These are phyloP conservation scores for Sporothrix brasiliensis DNA, from an alignment of 2,329 filamentous ascomycete species.

Conservation along the genomic window DNA sequence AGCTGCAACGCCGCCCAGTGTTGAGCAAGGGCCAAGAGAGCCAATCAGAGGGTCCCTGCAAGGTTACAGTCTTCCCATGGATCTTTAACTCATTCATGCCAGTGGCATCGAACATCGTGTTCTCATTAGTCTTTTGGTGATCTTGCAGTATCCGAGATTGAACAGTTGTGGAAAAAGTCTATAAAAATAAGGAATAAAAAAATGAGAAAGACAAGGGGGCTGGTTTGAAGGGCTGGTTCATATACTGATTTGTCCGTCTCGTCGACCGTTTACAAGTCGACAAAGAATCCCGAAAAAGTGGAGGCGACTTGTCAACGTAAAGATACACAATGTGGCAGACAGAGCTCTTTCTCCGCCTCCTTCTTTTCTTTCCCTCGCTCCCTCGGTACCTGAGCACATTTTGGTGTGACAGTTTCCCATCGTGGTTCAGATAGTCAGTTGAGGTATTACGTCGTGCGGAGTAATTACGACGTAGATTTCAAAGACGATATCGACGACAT, in stretches of 20 bases:
- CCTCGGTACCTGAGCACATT: conserved; percentile 4
- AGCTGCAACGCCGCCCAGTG: conserved; percentile 4
- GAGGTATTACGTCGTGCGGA: too few species aligned
- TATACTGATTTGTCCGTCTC: conserved; percentile 5
- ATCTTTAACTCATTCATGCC: conserved; percentile 8
- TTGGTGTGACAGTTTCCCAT: neutral
- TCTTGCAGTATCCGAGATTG: conserved; percentile 16
- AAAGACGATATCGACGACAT: neutral
- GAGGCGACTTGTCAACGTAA: neutral
- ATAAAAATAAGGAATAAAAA: neutral
- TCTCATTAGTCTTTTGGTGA: conserved; percentile 10
- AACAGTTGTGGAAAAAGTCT: neutral
- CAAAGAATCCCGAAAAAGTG: conserved; percentile 15
- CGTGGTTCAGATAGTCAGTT: conserved; percentile 1
- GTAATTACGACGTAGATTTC: too few species aligned
- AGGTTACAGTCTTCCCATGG: neutral
- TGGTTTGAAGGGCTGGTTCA: neutral
- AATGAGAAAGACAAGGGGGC: neutral
- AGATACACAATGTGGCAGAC: neutral
- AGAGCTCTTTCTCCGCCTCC: neutral
- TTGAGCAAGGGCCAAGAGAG: neutral
- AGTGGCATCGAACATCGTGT: conserved; percentile 19
- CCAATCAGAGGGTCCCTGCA: neutral
- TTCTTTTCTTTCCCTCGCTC: neutral
- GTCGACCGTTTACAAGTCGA: neutral